Evolutionary conservation across 2,329 filamentous ascomycete genomes (phyloP).

Genomic region (Pseudogymnoascus sp.): DNA sequence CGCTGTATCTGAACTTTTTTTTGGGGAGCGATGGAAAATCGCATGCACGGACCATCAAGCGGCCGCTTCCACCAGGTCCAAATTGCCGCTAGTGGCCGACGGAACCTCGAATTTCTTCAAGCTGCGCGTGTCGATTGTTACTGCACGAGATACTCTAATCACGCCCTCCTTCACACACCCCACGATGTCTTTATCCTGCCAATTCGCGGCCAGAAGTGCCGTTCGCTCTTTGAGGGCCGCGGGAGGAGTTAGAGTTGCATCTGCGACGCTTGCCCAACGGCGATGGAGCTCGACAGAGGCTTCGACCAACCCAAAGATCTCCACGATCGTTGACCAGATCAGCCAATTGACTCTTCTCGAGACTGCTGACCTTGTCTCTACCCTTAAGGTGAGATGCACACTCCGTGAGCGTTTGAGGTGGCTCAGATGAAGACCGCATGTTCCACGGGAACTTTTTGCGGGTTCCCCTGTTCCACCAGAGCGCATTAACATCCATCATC

Average conservation of each 20-base stretch:
- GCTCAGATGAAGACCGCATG: neutral
- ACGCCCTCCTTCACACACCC: constrained; percentile 20
- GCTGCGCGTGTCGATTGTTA: constrained; percentile 9
- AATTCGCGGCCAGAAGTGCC: constrained; percentile 58
- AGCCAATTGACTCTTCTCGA: constrained; percentile 96
- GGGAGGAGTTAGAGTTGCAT: constrained; percentile 39
- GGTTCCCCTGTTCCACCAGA: neutral
- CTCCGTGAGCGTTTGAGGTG: neutral
- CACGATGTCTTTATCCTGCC: constrained; percentile 56
- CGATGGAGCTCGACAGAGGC: constrained; percentile 86
- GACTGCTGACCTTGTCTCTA: constrained; percentile 91
- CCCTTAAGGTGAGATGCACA: constrained; percentile 67
- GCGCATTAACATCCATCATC: neutral
- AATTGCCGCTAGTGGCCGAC: constrained; percentile 7
- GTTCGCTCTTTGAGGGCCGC: constrained; percentile 52
- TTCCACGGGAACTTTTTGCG: neutral
- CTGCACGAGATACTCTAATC: constrained; percentile 2
- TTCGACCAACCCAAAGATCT: constrained; percentile 78
- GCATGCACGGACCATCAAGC: constrained; percentile 2
- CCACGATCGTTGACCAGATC: constrained; percentile 94
- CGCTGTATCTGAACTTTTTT: constrained; percentile 11
- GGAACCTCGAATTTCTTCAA: constrained; percentile 11
- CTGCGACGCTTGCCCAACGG: constrained; percentile 37
- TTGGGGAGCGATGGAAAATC: constrained; percentile 6
- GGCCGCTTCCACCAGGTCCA: constrained; percentile 7